phyloP scores from a whole-genome alignment of 2,329 filamentous ascomycete species.

The Zymoseptoria crescenta region DNA sequence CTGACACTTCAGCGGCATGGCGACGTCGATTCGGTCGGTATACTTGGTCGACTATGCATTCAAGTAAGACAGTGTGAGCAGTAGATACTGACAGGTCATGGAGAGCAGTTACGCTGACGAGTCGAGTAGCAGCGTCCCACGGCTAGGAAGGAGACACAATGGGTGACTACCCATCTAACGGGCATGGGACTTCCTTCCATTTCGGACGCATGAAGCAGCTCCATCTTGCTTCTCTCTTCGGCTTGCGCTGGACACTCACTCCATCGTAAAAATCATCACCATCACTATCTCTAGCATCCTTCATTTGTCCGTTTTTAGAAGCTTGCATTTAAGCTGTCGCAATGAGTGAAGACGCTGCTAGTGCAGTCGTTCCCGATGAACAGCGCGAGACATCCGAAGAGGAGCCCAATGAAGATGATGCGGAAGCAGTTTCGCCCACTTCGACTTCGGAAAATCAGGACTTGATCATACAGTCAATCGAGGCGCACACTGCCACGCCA shows the following conservation, averaged over 20 bases:
- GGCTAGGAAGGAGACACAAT: background rate
- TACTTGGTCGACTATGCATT: background rate
- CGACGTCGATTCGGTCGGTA: background rate
- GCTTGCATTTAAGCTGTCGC: background rate
- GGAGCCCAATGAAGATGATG: background rate
- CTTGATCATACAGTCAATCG: background rate
- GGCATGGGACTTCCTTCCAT: background rate
- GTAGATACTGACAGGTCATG: background rate
- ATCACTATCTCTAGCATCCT: background rate
- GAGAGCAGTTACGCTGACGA: background rate
- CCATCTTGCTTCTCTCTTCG: background rate
- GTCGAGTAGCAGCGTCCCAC: background rate
- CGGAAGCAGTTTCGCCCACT: background rate
- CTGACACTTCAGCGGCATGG: background rate
- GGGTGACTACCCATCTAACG: background rate
- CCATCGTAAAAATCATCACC: background rate
- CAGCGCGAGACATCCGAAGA: background rate
- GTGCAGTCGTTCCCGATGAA: background rate
- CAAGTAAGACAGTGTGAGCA: background rate
- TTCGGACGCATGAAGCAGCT: background rate
- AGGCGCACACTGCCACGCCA: background rate
- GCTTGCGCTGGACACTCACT: background rate
- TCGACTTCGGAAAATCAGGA: background rate
- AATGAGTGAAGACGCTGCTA: background rate
- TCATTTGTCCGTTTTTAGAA: background rate